phyloP scores from a whole-genome alignment of 441 rosid species.

The Gossypium aridum region DNA sequence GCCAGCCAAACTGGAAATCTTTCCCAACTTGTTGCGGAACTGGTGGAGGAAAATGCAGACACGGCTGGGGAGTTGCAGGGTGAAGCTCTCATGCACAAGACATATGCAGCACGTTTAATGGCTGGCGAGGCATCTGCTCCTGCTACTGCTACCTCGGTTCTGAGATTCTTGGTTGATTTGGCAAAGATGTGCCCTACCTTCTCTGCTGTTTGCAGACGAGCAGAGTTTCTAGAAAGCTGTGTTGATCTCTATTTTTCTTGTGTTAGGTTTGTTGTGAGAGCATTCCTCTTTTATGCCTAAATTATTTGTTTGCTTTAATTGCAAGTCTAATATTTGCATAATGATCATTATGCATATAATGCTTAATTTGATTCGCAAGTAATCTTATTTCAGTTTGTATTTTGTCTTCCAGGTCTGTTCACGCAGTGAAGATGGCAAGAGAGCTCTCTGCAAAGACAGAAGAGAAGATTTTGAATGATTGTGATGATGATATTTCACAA shows the following conservation, averaged over 20 bases:
- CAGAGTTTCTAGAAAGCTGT: constrained; percentile 92
- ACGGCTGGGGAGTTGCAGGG: constrained; percentile 98
- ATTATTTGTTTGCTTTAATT: not conserved
- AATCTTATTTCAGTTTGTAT: constrained; percentile 10
- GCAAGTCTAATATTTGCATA: constrained; percentile 2
- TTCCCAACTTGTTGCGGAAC: constrained; percentile 93
- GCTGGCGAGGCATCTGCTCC: constrained; percentile 99
- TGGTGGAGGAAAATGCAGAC: constrained; percentile 85
- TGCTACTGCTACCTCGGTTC: constrained; percentile 94
- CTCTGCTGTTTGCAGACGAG: constrained; percentile 89
- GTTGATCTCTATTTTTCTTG: constrained; percentile 97
- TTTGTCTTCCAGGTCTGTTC: constrained; percentile 69
- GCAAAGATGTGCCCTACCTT: constrained; percentile 98
- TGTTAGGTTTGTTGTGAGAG: constrained; percentile 63
- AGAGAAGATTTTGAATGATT: constrained; percentile 79
- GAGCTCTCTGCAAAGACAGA: constrained; percentile 69
- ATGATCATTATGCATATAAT: constrained; percentile 2
- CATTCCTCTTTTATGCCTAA: constrained; percentile 14
- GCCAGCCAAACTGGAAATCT: constrained; percentile 92
- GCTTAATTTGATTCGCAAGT: constrained; percentile 11
- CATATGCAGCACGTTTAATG: constrained; percentile 98
- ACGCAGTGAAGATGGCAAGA: constrained; percentile 88
- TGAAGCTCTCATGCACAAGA: constrained; percentile 99
- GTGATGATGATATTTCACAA: constrained; percentile 73
- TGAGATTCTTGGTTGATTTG: constrained; percentile 99